These are phyloP conservation scores for Curvularia hawaiiensis DNA, from an alignment of 2,329 filamentous ascomycete genomes.

Conservation along the genomic window DNA sequence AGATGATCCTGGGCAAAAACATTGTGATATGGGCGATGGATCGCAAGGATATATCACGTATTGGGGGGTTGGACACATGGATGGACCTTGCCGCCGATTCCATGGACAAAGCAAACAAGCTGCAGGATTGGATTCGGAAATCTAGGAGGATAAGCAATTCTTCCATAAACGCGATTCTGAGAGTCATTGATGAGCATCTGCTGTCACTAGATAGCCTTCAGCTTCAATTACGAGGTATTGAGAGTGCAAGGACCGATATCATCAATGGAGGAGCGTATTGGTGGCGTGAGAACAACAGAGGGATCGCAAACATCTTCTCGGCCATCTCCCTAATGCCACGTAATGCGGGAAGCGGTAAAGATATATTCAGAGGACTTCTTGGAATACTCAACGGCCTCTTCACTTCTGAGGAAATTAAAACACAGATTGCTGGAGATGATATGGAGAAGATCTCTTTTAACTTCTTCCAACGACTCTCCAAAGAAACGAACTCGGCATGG, in stretches of 20 bases:
- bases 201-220: not conserved
- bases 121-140: conserved; percentile 1
- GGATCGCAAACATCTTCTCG: conserved; percentile 10
- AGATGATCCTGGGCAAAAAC: conserved; percentile 15
- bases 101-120: conserved; percentile 7
- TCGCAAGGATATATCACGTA: not conserved
- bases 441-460: conserved; percentile 10
- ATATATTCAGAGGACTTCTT: conserved; percentile 7
- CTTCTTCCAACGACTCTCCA: conserved; percentile 7
- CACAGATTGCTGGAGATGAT: conserved; percentile 3
- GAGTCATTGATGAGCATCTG: conserved; percentile 6
- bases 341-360: not conserved
- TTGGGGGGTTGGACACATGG: conserved; percentile 9
- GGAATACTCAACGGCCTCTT: conserved; percentile 11
- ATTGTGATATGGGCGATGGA: conserved; percentile 12
- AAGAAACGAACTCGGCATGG: conserved; percentile 2
- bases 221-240: conserved; percentile 4
- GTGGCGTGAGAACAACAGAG: conserved; percentile 9
- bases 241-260: conserved; percentile 7
- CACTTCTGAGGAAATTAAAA: conserved; percentile 2
- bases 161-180: conserved; percentile 4
- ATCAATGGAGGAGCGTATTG: conserved; percentile 11
- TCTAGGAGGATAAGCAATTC: not conserved
- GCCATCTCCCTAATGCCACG: conserved; percentile 6
- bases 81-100: conserved; percentile 9